Evolutionary conservation across 2,329 filamentous ascomycete genomes (phyloP).

Genomic region (Neonectria magnoliae): DNA sequence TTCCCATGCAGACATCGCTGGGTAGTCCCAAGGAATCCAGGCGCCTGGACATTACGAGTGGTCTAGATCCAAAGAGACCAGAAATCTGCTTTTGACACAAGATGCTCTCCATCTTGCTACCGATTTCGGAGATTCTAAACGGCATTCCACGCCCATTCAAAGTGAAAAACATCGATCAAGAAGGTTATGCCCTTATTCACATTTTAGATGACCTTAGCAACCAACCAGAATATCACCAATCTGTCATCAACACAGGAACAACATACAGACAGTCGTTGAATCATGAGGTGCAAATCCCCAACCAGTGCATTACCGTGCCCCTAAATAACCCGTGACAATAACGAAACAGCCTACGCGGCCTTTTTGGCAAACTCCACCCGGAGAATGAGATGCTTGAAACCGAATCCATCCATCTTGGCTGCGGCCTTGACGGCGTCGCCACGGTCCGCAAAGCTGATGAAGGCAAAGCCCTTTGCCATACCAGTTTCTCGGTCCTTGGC

Average conservation of each 20-base stretch:
- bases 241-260: constrained; percentile 32
- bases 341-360: constrained; percentile 55
- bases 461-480: constrained; percentile 97
- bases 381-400: constrained; percentile 88
- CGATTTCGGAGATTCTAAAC: no score
- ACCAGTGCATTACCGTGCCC: constrained; percentile 45
- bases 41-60: constrained; percentile 11
- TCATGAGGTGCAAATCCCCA: constrained; percentile 42
- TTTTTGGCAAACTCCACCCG: constrained; percentile 90
- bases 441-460: constrained; percentile 95
- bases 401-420: constrained; percentile 97
- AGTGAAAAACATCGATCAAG: neutral
- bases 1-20: neutral
- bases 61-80: constrained; percentile 12
- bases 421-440: constrained; percentile 90
- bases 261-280: constrained; percentile 41
- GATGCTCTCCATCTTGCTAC: constrained; percentile 11
- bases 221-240: constrained; percentile 37
- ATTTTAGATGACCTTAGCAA: constrained; percentile 27
- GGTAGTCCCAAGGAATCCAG: neutral
- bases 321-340: constrained; percentile 45
- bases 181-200: constrained; percentile 9
- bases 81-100: constrained; percentile 10
- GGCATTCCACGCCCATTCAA: neutral
- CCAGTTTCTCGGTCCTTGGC: constrained; percentile 98